phyloP scores from a whole-genome alignment of 2,329 filamentous ascomycete genomes.

The Pseudopyrenochaeta lycopersici region DNA sequence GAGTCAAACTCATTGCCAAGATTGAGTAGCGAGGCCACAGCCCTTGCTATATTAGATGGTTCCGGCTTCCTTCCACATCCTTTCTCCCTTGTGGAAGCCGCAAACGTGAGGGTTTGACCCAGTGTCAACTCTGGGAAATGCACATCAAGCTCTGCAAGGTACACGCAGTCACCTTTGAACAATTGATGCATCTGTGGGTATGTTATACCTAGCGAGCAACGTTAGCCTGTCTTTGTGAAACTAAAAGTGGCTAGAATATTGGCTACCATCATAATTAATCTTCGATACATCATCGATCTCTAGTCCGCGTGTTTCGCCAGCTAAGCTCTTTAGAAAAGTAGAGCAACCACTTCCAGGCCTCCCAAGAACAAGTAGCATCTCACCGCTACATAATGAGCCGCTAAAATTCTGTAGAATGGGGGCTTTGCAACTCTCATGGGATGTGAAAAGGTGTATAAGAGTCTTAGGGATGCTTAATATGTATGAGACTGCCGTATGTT shows the following conservation, averaged over 20 bases:
- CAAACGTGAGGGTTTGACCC: conserved; percentile 79
- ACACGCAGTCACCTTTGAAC: conserved; percentile 80
- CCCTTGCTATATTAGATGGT: too few relatives aligned
- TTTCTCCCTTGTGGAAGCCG: conserved; percentile 72
- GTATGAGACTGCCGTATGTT: too few relatives aligned
- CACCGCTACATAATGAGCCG: conserved; percentile 36
- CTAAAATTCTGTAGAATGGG: background rate
- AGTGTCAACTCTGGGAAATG: conserved; percentile 80
- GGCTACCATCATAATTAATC: conserved; percentile 67
- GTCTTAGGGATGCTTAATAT: too few relatives aligned
- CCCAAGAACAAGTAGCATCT: conserved; percentile 52
- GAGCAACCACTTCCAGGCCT: conserved; percentile 64
- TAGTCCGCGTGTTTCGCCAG: conserved; percentile 1
- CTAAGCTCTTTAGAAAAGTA: conserved; percentile 66
- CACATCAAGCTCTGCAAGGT: conserved; percentile 82
- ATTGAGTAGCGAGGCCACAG: conserved; percentile 63
- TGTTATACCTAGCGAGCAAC: background rate
- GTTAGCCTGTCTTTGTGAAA: background rate
- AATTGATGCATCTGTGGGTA: conserved; percentile 49
- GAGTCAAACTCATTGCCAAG: conserved; percentile 68
- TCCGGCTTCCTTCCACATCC: conserved; percentile 55
- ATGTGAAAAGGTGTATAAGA: too few relatives aligned
- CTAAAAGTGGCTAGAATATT: background rate
- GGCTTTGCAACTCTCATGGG: too few relatives aligned
- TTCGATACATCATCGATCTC: background rate